Percentiles rank a stretch among this genome's conserved stretches.
These are phyloP conservation scores for Alternaria burnsii DNA, from an alignment of 2,329 filamentous ascomycete genomes.

Conservation along the genomic window DNA sequence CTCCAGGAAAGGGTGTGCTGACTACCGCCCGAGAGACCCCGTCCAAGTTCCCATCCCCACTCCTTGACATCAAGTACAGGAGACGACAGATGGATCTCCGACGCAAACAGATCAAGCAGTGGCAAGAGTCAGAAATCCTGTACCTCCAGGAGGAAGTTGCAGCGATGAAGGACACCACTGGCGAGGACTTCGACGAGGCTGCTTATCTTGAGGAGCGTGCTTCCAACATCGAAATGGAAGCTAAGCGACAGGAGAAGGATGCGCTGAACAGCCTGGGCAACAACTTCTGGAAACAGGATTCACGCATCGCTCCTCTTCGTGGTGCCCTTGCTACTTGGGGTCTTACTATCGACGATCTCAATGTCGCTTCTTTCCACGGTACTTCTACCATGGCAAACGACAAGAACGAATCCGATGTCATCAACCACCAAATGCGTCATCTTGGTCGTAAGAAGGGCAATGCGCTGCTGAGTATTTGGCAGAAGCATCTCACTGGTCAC, in stretches of 20 bases:
- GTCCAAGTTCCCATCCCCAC: constrained; percentile 91
- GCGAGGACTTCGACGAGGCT: constrained; percentile 76
- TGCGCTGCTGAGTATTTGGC: constrained; percentile 95
- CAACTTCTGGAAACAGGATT: constrained; percentile 98
- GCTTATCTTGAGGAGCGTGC: constrained; percentile 88
- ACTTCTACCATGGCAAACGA: constrained; percentile 98
- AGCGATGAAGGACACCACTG: constrained; percentile 78
- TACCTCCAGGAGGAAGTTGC: constrained; percentile 92
- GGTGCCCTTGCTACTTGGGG: constrained; percentile 98
- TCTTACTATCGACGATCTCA: constrained; percentile 94
- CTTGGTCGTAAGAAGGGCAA: constrained; percentile 97
- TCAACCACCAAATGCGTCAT: constrained; percentile 95
- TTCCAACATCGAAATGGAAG: constrained; percentile 86
- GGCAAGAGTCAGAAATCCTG: constrained; percentile 94
- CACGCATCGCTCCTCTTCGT: constrained; percentile 91
- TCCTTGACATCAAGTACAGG: constrained; percentile 97
- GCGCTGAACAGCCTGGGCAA: constrained; percentile 93
- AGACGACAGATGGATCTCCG: constrained; percentile 93
- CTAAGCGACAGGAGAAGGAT: constrained; percentile 89
- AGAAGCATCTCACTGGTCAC: constrained; percentile 98
- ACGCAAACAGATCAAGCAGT: constrained; percentile 92
- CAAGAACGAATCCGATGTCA: constrained; percentile 98
- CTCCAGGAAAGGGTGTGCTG: constrained; percentile 94
- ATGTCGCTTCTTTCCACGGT: constrained; percentile 97
- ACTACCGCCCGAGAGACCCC: constrained; percentile 91